Percentiles rank a stretch among this genome's conserved stretches.
These are phyloP conservation scores for Daldinia caldariorum DNA, from an alignment of 495 filamentous ascomycete genomes.

Conservation along the genomic window DNA sequence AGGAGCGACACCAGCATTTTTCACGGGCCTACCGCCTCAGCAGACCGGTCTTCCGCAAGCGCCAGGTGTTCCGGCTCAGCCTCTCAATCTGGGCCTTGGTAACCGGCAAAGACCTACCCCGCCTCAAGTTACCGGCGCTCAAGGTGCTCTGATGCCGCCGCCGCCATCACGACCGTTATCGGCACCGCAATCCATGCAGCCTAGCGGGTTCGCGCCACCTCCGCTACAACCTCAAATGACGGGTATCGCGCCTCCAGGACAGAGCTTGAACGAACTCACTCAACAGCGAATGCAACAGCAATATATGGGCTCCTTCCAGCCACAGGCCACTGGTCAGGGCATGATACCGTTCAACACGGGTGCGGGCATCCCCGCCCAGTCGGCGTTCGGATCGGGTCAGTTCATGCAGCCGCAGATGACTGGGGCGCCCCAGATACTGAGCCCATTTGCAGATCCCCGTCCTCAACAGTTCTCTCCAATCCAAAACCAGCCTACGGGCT, in stretches of 20 bases:
- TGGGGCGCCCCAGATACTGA: slow-evolving; percentile 49
- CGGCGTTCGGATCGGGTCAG: slow-evolving; percentile 66
- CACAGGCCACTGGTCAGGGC: slow-evolving; percentile 54
- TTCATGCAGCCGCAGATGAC: slow-evolving; percentile 59
- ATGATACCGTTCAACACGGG: slow-evolving; percentile 52
- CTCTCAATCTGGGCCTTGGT: slow-evolving; percentile 53
- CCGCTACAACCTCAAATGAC: slow-evolving; percentile 90
- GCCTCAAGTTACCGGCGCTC: slow-evolving; percentile 66
- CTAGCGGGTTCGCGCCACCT: slow-evolving; percentile 72
- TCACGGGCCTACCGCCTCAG: slow-evolving; percentile 51
- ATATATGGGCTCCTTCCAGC: slow-evolving; percentile 53
- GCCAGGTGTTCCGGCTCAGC: slow-evolving; percentile 43
- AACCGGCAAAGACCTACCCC: slow-evolving; percentile 78
- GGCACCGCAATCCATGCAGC: slow-evolving; percentile 85
- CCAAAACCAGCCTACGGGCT: slow-evolving; percentile 74
- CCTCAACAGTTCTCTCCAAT: slow-evolving; percentile 68
- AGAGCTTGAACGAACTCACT: slow-evolving; percentile 76
- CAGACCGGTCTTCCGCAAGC: slow-evolving; percentile 46
- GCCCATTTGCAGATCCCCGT: slow-evolving; percentile 62
- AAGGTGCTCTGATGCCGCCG: slow-evolving; percentile 74
- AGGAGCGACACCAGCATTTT: slow-evolving; percentile 61
- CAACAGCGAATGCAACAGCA: slow-evolving; percentile 73
- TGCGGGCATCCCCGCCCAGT: slow-evolving; percentile 61
- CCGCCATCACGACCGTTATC: slow-evolving; percentile 87
- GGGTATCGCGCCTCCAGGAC: slow-evolving; percentile 78